Evolutionary conservation across 192 early-diverging fungal species (phyloP).

Genomic region (Entomortierella parvispora): DNA sequence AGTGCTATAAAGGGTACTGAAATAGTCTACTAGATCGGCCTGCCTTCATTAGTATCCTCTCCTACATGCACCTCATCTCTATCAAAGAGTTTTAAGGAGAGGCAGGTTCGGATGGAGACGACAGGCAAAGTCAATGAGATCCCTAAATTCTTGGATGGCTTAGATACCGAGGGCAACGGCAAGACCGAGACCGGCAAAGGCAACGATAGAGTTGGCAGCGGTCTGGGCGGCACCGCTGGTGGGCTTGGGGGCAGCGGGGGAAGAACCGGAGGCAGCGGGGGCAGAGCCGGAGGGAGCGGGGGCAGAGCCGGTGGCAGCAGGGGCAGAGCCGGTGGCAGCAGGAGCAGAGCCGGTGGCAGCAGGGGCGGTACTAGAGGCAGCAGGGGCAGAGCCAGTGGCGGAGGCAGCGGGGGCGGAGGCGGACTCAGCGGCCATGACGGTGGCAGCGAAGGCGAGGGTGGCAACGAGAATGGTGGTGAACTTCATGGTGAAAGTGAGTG

Average conservation of each 20-base stretch:
- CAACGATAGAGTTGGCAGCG: slow-evolving; percentile 15
- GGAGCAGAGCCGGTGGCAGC: background rate
- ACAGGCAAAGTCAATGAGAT: too few species aligned
- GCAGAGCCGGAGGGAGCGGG: background rate
- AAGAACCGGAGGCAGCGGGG: background rate
- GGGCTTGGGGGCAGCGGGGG: background rate
- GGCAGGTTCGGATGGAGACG: too few species aligned
- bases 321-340: background rate
- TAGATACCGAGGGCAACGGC: slow-evolving; percentile 21
- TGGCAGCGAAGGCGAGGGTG: slow-evolving; percentile 7
- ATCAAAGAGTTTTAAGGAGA: too few species aligned
- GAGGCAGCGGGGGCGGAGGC: background rate
- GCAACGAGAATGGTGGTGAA: slow-evolving; percentile 20
- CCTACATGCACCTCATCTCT: too few species aligned
- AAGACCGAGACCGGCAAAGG: slow-evolving; percentile 13
- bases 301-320: background rate
- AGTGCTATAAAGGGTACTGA: too few species aligned
- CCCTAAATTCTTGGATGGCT: too few species aligned
- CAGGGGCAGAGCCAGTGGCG: background rate
- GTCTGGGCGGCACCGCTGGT: background rate
- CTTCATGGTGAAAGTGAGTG: background rate
- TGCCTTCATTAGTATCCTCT: too few species aligned
- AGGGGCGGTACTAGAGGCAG: background rate
- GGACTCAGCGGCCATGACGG: background rate
- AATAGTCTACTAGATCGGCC: too few species aligned